Evolutionary conservation across 768 basidiomycete genomes (phyloP), one percentile per base, ranked within the genome.

Genomic region (Leccinellum albellum): DNA sequence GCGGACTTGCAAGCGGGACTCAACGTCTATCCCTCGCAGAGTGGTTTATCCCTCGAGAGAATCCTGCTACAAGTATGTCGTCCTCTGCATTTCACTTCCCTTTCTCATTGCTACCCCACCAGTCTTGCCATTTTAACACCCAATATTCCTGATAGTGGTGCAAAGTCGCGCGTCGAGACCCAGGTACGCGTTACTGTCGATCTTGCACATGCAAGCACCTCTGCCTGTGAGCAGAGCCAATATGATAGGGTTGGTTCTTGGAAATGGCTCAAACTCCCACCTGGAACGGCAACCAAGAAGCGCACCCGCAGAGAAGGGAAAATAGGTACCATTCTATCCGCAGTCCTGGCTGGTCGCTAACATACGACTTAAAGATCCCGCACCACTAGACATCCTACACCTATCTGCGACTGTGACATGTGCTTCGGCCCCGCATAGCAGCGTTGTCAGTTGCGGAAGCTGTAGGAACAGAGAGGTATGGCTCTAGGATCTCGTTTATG

Each of bases 111-210:
- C 57, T 55, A 50, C 23, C 10, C 67, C 23, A 7, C 37, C 63
- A 93, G 91, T 65, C 80, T 94, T 55, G 81, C 89, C 24, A 88
- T 96, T 56, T 78, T 91, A 69, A 84, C 92, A 44, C 89, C 91
- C 21, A 91, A 85, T 65, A 85, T 96, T 53, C 92, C 94, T 6
- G 82, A 84, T 63, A 75, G 78, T 45, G 94, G 93, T 24, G 87
- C 93, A 14, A 95, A 96, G 73, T 93, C 90, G 48, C 84, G 94
- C 32, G 94, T 96, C n/a, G 94, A 96, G 71, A 96, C 94, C 3
- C 94, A 96, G 77, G 86, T 96, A 50, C 86, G 93, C 67, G 83
- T 95, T 40, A 83, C 87, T 3, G 78, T 96, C 37, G 89, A 93
- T 66, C 77, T 92, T 50, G 88, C 88, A 5, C 83, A 88, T 64